Conservation (phyloP, 441 rosid genomes). For the Theobroma grandiflorum region DNA sequence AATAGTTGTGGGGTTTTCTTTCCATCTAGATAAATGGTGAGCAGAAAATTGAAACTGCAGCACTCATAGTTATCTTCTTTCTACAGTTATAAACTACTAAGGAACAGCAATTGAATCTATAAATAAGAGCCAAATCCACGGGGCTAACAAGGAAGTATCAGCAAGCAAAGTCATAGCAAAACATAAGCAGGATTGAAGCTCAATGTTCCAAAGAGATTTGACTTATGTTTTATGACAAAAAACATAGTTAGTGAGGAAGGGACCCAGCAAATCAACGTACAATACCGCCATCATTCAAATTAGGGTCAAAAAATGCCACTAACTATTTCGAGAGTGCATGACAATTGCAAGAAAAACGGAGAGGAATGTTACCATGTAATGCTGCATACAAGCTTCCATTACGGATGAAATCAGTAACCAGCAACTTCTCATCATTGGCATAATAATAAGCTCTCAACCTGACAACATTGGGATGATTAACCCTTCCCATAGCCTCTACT, state of each 20-base stretch:
- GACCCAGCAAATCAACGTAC: constrained; percentile 6
- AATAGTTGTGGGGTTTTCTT: not conserved
- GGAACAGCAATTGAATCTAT: not conserved
- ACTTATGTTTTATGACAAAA: not conserved
- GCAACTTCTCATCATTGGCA: constrained; percentile 80
- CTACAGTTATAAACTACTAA: not conserved
- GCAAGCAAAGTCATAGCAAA: constrained; percentile 4
- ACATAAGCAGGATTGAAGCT: not conserved
- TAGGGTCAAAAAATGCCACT: not conserved
- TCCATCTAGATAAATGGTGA: not conserved
- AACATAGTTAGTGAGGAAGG: not conserved
- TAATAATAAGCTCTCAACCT: constrained; percentile 80
- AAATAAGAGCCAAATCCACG: not conserved
- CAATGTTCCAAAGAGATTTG: not conserved
- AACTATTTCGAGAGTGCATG: not conserved
- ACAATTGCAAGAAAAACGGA: not conserved
- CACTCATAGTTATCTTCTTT: not conserved
- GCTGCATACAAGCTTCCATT: constrained; percentile 79
- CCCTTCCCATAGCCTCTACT: constrained; percentile 70
- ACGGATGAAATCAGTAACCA: constrained; percentile 78
- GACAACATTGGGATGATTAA: constrained; percentile 78
- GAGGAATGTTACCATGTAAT: constrained; percentile 68
- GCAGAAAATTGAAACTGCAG: not conserved
- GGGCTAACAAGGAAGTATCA: not conserved
- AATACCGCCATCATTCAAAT: not conserved